Base-by-base conservation (phyloP, 2,329 filamentous ascomycete species). In the Metarhizium rileyi region DNA sequence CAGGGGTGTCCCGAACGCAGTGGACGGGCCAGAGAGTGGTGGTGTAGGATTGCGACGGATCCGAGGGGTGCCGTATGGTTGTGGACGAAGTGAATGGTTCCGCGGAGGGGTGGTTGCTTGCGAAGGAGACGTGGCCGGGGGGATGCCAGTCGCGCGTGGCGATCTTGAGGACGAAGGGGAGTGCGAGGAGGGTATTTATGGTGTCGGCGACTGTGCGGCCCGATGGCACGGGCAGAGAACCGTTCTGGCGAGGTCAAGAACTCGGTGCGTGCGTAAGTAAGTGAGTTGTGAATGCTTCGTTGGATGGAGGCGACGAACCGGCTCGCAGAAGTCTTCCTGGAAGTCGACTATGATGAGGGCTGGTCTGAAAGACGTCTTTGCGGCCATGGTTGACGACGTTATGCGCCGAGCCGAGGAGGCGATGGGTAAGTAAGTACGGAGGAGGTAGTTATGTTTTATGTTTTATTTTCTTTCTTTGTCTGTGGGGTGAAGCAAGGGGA, bases 91-190 rank as follows among this genome's bases (percentile, higher is more conserved):
- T 71, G 64, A 87, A 95, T 0, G 91, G 81, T 53, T 72, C 65
- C 60, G 86, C 83, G 59, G 78, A 52, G 55, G 67, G 55, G 67
- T 97, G 90, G 68, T 90, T 94, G 26, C 75, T 71, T 12, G 90
- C 89, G 67, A 98, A 98, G 40, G 91, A 96, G 65, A 95, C 75
- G 73, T 97, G 91, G 61, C 84, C 69, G 2, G 60, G 57, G 0
- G 93, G 93, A 63, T 98, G 93, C 74, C 81, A 94, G 77, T 98
- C 93, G 64, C 89, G 85, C n/a, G 91, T 95, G 42, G 88, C 89
- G 56, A 97, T 71, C 57, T 84, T 87, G 59, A 86, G 65, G 36
- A 72, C 67, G 63, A 96, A 94, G 44, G 86, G 83, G 23, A 84
- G 74, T 4, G 67, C 57, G 50, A 97, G 80, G 43, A 97, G 82